phyloP scores from a whole-genome alignment of 202 grass and related monocot species.

The Digitaria exilis region DNA sequence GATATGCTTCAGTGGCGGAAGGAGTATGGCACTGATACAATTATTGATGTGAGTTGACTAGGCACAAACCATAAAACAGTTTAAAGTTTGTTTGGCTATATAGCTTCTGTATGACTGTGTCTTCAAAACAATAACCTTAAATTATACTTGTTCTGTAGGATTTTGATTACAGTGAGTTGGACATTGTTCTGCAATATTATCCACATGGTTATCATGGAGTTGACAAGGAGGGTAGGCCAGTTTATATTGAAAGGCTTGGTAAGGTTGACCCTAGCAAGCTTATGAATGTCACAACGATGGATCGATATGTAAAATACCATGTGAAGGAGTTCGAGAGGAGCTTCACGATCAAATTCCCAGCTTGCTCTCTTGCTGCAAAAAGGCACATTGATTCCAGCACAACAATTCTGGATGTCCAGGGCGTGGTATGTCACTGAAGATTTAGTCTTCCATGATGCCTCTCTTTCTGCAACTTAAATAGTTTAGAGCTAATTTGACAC shows the following conservation, averaged over 20 bases:
- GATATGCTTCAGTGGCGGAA: conserved; percentile 89
- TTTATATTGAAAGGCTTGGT: conserved; percentile 94
- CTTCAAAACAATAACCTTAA: conserved; percentile 12
- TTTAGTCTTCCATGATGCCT: neutral
- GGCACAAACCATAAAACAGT: neutral
- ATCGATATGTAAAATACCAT: conserved; percentile 82
- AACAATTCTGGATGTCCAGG: conserved; percentile 92
- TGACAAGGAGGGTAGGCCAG: conserved; percentile 82
- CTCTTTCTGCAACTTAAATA: conserved; percentile 8
- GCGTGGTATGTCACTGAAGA: conserved; percentile 65
- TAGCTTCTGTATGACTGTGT: neutral
- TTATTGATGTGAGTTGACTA: conserved; percentile 64
- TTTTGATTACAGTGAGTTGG: conserved; percentile 71
- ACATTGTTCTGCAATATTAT: conserved; percentile 85
- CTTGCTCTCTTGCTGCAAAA: conserved; percentile 90
- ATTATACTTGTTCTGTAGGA: conserved; percentile 50
- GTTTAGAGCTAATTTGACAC: conserved; percentile 10
- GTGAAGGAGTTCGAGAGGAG: conserved; percentile 92
- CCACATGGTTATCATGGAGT: conserved; percentile 97
- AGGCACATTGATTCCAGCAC: conserved; percentile 88
- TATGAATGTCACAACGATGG: conserved; percentile 93
- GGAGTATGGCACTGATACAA: conserved; percentile 71
- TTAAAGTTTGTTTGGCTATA: conserved; percentile 24
- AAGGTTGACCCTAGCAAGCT: conserved; percentile 89
- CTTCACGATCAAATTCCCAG: conserved; percentile 89